Base-by-base conservation (phyloP, 495 filamentous ascomycete species). In the Talaromyces thailandensis region DNA sequence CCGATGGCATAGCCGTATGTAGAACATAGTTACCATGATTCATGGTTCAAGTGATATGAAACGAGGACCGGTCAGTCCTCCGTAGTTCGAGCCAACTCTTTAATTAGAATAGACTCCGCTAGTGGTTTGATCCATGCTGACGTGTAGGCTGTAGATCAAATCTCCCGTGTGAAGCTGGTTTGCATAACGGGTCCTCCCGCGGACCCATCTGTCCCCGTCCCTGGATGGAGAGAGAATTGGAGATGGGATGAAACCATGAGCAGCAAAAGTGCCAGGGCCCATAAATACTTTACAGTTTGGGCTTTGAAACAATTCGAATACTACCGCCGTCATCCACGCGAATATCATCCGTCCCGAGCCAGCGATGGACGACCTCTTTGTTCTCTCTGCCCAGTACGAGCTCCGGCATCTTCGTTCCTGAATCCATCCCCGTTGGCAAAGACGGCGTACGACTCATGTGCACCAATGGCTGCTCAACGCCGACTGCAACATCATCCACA, bases 381-480 rank as follows among this genome's bases (percentile, higher is more conserved):
- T 48, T 25, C 37, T 32, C 40, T n/a, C 24, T 32, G 0, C 26
- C 28, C 25, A 21, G 14, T n/a, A 31, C 45, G 18, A 61, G 8
- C 45, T 26, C 28, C 43, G 40, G 26, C 3, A 50, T 4, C 21
- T 55, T 55, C 12, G 18, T 16, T 14, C 12, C 24, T 5, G 11
- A 28, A 2, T 4, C 1, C 4, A 55, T 55, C 4, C 0, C 6
- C 51, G 29, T 32, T 48, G 59, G 40, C 11, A 61, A 24, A 28
- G 59, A 61, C 21, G 59, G 59, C 21, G 59, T 61, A 45, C 43
- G 37, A 32, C 59, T 61, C 23, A 61, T 21, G 14, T 61, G 25
- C 40, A 61, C 59, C 43, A 61, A 52, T 31, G 59, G 59, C 3
- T 51, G 59, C 14, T 23, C 6, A 31, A 24, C 11, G 23, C 50